These are phyloP conservation scores for Podosphaera fusca DNA, from an alignment of 2,329 filamentous ascomycete genomes.

Conservation along the genomic window DNA sequence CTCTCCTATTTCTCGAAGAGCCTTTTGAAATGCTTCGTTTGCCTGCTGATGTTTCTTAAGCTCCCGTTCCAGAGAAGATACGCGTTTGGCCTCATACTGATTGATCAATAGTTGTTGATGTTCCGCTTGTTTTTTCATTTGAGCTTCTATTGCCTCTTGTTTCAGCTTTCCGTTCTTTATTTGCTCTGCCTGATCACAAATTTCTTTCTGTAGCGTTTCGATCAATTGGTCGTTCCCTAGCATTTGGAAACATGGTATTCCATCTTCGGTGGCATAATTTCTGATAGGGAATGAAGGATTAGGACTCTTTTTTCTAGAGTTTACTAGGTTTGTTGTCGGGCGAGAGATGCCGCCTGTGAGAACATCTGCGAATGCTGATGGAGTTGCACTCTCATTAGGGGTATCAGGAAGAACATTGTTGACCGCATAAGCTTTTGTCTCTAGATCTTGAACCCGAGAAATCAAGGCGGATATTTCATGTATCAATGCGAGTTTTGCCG, in stretches of 20 bases:
- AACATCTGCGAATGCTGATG: constrained; percentile 38
- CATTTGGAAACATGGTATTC: constrained; percentile 15
- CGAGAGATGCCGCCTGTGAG: constrained; percentile 16
- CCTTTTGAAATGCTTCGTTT: constrained; percentile 96
- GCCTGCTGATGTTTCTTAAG: constrained; percentile 94
- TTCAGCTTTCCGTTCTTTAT: constrained; percentile 77
- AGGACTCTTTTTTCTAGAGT: constrained; percentile 20
- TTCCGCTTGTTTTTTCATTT: constrained; percentile 66
- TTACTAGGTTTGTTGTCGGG: constrained; percentile 15
- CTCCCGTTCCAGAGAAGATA: constrained; percentile 74
- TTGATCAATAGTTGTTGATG: constrained; percentile 64
- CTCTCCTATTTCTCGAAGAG: constrained; percentile 83
- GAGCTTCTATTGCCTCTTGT: constrained; percentile 64
- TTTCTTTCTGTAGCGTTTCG: constrained; percentile 66
- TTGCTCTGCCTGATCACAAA: constrained; percentile 81
- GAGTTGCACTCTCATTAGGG: constrained; percentile 50
- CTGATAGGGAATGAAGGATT: constrained; percentile 14
- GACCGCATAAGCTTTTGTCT: constrained; percentile 46
- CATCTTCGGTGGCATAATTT: constrained; percentile 8
- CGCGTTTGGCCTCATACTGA: constrained; percentile 66
- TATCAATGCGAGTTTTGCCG: constrained; percentile 60
- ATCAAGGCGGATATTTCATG: constrained; percentile 60
- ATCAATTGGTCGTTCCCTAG: constrained; percentile 70
- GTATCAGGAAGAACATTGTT: constrained; percentile 49
- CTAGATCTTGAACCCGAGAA: constrained; percentile 57